Base-by-base conservation (phyloP, 768 basidiomycete species). In the Boletus huronensis region DNA sequence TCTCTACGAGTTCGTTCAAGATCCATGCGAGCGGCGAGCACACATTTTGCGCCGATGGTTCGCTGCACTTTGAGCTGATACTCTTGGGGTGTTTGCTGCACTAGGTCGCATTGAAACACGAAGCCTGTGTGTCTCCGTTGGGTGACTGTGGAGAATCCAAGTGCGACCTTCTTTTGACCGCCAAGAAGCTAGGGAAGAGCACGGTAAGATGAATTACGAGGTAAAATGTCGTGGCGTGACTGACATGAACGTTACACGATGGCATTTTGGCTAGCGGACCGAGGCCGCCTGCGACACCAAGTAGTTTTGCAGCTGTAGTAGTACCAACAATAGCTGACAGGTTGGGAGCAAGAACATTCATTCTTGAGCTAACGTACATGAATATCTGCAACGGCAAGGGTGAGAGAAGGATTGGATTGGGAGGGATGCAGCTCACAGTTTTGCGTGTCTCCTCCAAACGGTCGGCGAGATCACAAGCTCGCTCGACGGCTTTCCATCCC, bases 251-350 rank as follows among this genome's bases (percentile, higher is more conserved):
- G 71, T 98, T 98, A 70, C 93, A 94, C 7, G 90, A 78, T 13
- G 97, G 97, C 84, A 97, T 94, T 71, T 95, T 94, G 41, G 90
- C 88, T 34, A 98, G 81, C 0, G 90, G 92, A 40, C 79, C 81
- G 25, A 99, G 80, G 53, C 97, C 97, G 53, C 97, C 97, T 38
- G 97, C 94, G 49, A 98, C 92, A 69, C 97, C 97, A 38, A 99
- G 85, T 50, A 99, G 75, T 78, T 99, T 99, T 44, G 97, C 97
- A 51, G 97, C 97, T 79, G 94, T 96, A 64, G 90, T 93, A 54
- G 97, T 97, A 72, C 97, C 96, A 76, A 98, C 92, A 74, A 99
- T 97, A 72, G 91, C 88, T 66, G 94, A 96, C 69, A 99, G 84
- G 73, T 99, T 99, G 66, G 97, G 97, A 63, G 97, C 96, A 67